Evolutionary conservation across 768 basidiomycete genomes (phyloP).

Genomic region (Boletellus emodensis): DNA sequence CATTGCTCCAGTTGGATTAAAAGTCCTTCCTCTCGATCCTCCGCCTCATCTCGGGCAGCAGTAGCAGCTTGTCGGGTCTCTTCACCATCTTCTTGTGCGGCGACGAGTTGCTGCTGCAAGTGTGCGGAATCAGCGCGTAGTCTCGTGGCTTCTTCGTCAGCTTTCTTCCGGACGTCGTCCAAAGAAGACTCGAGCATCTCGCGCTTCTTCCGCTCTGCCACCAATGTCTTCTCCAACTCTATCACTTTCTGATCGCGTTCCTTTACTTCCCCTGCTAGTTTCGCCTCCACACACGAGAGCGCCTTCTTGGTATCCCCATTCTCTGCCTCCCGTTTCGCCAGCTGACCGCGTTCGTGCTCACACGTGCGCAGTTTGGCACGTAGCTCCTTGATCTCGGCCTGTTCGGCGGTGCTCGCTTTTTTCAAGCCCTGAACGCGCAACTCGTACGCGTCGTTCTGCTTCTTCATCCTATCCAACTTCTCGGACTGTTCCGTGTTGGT

Average conservation of each 20-base stretch:
- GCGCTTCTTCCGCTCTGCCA: conserved; percentile 47
- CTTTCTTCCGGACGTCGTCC: conserved; percentile 40
- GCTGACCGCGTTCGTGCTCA: conserved; percentile 55
- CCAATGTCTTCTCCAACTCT: conserved; percentile 53
- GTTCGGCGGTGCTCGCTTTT: conserved; percentile 44
- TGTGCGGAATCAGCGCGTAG: conserved; percentile 32
- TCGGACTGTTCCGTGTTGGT: conserved; percentile 47
- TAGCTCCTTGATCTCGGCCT: conserved; percentile 61
- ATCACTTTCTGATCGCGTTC: conserved; percentile 51
- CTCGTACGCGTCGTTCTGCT: conserved; percentile 55
- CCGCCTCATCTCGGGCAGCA: conserved; percentile 29
- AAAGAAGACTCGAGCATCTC: conserved; percentile 44
- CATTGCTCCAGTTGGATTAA: conserved; percentile 50
- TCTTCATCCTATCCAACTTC: conserved; percentile 58
- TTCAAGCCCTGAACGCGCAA: conserved; percentile 59
- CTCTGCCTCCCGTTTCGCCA: conserved; percentile 51
- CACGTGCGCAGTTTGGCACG: conserved; percentile 52
- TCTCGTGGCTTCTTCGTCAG: conserved; percentile 38
- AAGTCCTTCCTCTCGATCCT: conserved; percentile 42
- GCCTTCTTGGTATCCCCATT: conserved; percentile 47
- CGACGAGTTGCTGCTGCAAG: conserved; percentile 37
- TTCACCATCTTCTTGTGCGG: conserved; percentile 35
- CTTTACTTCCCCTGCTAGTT: conserved; percentile 50
- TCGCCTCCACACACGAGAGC: conserved; percentile 45
- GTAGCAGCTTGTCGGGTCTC: conserved; percentile 32